phyloP scores from a whole-genome alignment of 1,139 yeast genomes.

The Diutina mesorugosa region DNA sequence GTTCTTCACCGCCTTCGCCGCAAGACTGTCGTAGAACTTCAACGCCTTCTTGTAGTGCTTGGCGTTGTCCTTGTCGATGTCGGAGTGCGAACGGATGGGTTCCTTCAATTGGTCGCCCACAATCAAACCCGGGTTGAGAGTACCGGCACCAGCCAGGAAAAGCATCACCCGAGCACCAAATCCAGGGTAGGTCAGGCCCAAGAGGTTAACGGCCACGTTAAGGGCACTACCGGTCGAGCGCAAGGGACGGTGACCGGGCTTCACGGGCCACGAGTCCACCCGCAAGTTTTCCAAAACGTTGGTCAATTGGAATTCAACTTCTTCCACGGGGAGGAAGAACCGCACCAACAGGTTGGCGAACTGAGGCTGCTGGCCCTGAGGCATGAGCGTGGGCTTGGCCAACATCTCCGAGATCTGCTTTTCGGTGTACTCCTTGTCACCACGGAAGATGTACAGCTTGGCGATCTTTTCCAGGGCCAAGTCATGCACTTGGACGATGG shows the following conservation, averaged over 20 bases:
- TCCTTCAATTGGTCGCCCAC: constrained; percentile 88
- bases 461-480: constrained; percentile 67
- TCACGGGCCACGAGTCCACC: constrained; percentile 88
- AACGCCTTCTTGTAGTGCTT: constrained; percentile 86
- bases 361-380: constrained; percentile 10
- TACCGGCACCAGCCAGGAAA: constrained; percentile 92
- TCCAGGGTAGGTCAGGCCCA: constrained; percentile 80
- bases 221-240: constrained; percentile 93
- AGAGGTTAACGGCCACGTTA: constrained; percentile 68
- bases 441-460: constrained; percentile 82
- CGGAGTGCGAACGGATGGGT: constrained; percentile 95
- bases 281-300: constrained; percentile 67
- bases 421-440: constrained; percentile 75
- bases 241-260: constrained; percentile 75
- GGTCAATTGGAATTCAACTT: constrained; percentile 79
- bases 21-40: constrained; percentile 70
- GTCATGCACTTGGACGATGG: constrained; percentile 92
- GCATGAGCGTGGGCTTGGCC: constrained; percentile 19
- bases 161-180: constrained; percentile 85
- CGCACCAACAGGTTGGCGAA: constrained; percentile 38
- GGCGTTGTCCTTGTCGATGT: constrained; percentile 68
- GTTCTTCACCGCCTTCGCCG: constrained; percentile 55
- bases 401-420: constrained; percentile 62
- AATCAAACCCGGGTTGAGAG: constrained; percentile 89
- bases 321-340: constrained; percentile 76